Evolutionary conservation across 768 basidiomycete genomes (phyloP).

Genomic region (Candolleomyces efflorescens): DNA sequence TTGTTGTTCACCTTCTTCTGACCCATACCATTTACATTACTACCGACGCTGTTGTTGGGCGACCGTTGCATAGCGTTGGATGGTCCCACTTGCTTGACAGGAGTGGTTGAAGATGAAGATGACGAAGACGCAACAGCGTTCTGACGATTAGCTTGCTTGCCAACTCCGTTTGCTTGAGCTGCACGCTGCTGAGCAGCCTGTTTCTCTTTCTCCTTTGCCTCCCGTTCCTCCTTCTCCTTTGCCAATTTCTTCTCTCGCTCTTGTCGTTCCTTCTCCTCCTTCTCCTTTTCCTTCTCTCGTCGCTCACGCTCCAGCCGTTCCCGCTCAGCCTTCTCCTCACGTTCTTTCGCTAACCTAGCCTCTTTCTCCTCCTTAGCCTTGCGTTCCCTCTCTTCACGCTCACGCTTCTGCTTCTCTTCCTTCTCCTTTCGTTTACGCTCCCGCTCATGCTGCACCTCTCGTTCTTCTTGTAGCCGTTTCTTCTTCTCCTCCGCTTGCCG

Average conservation of each 20-base stretch:
- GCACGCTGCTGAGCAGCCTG: constrained; percentile 21
- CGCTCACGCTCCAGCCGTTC: constrained; percentile 41
- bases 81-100: constrained; percentile 31
- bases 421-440: constrained; percentile 72
- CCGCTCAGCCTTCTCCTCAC: constrained; percentile 50
- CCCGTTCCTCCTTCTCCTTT: constrained; percentile 24
- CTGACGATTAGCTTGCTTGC: constrained; percentile 41
- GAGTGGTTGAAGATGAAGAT: constrained; percentile 12
- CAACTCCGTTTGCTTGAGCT: constrained; percentile 15
- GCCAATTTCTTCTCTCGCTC: constrained; percentile 27
- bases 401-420: constrained; percentile 67
- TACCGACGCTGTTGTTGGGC: constrained; percentile 26
- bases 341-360: constrained; percentile 60
- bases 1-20: constrained; percentile 61
- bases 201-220: constrained; percentile 26
- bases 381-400: constrained; percentile 69
- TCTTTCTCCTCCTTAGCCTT: constrained; percentile 66
- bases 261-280: constrained; percentile 24
- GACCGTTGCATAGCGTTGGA: constrained; percentile 35
- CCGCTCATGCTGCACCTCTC: constrained; percentile 73
- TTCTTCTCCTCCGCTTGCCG: constrained; percentile 82
- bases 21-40: constrained; percentile 35
- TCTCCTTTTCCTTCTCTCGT: constrained; percentile 39
- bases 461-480: constrained; percentile 73
- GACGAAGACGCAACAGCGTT: constrained; percentile 46